A percentile compares a stretch with the other conserved stretches of the same genome.
These are phyloP conservation scores for Terfezia claveryi DNA, from an alignment of 495 filamentous ascomycete species.

Conservation along the genomic window DNA sequence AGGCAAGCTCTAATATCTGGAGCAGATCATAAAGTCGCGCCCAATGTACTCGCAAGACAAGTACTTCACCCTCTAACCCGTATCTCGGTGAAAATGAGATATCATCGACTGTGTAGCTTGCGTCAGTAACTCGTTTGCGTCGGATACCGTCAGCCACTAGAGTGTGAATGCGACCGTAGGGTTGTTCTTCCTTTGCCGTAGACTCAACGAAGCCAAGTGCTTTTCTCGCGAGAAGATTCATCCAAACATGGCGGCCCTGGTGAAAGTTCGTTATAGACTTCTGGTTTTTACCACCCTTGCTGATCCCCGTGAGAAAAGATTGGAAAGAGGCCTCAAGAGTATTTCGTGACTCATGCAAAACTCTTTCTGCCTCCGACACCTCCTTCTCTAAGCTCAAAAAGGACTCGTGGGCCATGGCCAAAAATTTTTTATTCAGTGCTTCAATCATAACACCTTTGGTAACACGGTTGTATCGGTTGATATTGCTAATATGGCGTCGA, in stretches of 20 bases:
- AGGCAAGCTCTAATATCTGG: background rate
- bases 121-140: background rate
- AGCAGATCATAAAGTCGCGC: conserved; percentile 2
- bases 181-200: conserved; percentile 29
- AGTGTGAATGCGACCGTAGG: conserved; percentile 32
- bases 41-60: conserved; percentile 34
- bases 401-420: conserved; percentile 24
- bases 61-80: conserved; percentile 25
- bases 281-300: conserved; percentile 18
- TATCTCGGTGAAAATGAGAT: conserved; percentile 20
- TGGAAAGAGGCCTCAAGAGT: background rate
- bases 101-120: conserved; percentile 18
- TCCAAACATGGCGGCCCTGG: background rate
- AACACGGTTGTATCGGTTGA: conserved; percentile 45
- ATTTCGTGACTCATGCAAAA: conserved; percentile 13
- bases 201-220: background rate
- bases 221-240: background rate
- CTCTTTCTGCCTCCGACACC: conserved; percentile 19
- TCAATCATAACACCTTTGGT: conserved; percentile 41
- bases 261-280: conserved; percentile 19
- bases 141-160: conserved; percentile 30
- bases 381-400: conserved; percentile 22
- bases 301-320: conserved; percentile 1
- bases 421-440: conserved; percentile 46
- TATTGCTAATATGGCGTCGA: conserved; percentile 36